Base-by-base conservation (phyloP, 108 stramenopile species). In the Licmophora abbreviata region DNA sequence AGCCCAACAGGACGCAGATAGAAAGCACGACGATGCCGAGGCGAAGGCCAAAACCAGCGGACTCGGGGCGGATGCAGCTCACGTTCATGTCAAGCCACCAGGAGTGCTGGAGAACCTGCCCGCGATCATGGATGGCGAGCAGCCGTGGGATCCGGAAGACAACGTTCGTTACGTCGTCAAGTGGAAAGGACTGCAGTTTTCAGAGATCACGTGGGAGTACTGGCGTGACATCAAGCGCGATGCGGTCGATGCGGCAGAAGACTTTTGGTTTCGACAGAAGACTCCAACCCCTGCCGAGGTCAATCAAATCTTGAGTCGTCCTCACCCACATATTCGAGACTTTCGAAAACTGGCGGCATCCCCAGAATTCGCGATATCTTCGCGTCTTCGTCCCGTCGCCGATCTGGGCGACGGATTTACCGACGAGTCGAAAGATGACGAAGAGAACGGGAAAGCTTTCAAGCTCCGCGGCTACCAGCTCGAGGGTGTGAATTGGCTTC, bases 401-500 rank as follows among this genome's bases (percentile, higher is more conserved):
- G 61, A 79, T 31, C 20, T 61, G 1, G 32, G 51, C 12, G 51
- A 57, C n/a, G 30, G 54, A 4, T 40, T 2, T 17, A 9, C 26
- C 1, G 43, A 51, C 25, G 49, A 60, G 7, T 61, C 53, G 29
- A 48, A 55, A 4, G 52, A 58, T 11, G 72, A 73, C n/a, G 44
- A 55, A 35, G 71, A 69, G 1, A 61, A 58, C 22, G 74, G 63
- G 23, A 36, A 22, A 24, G 64, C 44, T 12, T 82, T 89, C 38
- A 69, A 68, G 49, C 80, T 99, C 11, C 77, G 98, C 41, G 68
- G 74, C 34, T 99, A 99, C 48, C 98, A 99, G 64, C 58, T 93
- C 18, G 81, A 97, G 59, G 98, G 98, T 45, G 91, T 99, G 21
- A 93, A 92, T 53, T 99, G 98, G 98, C 70, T 99, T 52, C 58